Conservation (phyloP, 495 filamentous ascomycete species). For the Penicillium maclennaniae region DNA sequence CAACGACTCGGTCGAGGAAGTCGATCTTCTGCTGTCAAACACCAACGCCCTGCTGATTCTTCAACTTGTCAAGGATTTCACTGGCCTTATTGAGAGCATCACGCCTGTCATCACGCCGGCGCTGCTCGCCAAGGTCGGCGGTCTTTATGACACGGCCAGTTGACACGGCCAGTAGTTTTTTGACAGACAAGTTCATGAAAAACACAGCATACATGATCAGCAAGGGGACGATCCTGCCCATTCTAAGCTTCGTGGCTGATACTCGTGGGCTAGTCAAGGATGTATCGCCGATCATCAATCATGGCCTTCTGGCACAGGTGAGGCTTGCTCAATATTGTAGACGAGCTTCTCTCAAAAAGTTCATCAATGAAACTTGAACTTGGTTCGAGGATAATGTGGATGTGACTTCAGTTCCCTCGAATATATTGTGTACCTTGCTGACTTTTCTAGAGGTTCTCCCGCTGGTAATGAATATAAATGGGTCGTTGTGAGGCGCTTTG, state of each 20-base stretch:
- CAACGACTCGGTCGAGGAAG: constrained; percentile 31
- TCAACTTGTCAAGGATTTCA: neutral
- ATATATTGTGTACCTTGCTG: constrained; percentile 4
- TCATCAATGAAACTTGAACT: constrained; percentile 44
- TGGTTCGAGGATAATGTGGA: constrained; percentile 49
- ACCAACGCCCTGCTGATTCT: neutral
- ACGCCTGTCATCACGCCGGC: constrained; percentile 36
- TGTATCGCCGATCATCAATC: constrained; percentile 36
- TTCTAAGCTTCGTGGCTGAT: constrained; percentile 39
- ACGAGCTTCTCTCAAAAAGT: constrained; percentile 39
- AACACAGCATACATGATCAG: constrained; percentile 24
- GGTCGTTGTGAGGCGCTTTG: constrained; percentile 18
- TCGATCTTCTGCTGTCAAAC: neutral
- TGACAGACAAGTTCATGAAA: constrained; percentile 18
- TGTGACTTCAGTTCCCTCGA: constrained; percentile 29
- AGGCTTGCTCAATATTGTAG: constrained; percentile 35
- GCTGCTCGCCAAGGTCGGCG: constrained; percentile 29
- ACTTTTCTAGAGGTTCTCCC: constrained; percentile 25
- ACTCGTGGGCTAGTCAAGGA: constrained; percentile 39
- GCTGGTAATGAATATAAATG: constrained; percentile 28
- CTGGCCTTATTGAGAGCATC: constrained; percentile 35
- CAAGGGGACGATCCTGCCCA: constrained; percentile 35
- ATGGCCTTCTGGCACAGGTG: constrained; percentile 29
- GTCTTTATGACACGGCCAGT: constrained; percentile 38
- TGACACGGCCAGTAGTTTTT: constrained; percentile 31